Evolutionary conservation across 2,329 filamentous ascomycete species (phyloP), one percentile per base, ranked within the genome.

Genomic region (Furcasterigmium sp.): DNA sequence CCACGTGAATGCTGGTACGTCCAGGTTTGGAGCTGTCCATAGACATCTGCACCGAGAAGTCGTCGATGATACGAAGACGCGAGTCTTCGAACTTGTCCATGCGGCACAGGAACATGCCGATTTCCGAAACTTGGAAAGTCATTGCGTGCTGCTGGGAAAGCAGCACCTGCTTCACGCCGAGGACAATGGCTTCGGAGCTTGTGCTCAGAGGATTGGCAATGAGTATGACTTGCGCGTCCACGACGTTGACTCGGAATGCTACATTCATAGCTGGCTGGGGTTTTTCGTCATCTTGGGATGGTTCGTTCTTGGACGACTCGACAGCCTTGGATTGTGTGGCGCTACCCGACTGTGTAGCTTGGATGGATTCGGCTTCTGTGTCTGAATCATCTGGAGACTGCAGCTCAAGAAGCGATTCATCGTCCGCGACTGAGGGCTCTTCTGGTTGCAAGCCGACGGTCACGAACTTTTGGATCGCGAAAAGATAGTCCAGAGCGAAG

Each of bases 71-170:
- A 15, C 93, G 83, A 37, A 98, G 75, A 29, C 89, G 82, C 32
- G 85, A 91, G 4, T 87, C 90, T 53, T 98, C 91, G 53, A 97
- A 97, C 50, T 84, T 87, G 63, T 99, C 94, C 93, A 99, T 98
- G 11, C 93, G 86, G 59, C 94, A 98, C 25, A 98, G 66, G 62
- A 96, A 99, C 93, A 99, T 98, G 53, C 93, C 93, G 42, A 97
- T 80, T 57, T 97, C 84, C 8, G 89, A 91, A 3, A 98, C 82
- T 58, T 98, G 91, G 58, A 99, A 77, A 1, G 93, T 96, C 53
- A 94, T 77, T 8, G 91, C 88, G 67, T 97, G 89, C 61, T 98
- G 94, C 55, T 95, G 87, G 2, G 91, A 95, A 10, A 97, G 75
- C 2, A 97, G 75, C 11, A 97, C 82, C 61, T 98, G 91, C 60